Evolutionary conservation across 805 yeast species (phyloP).

Genomic region (Maudiozyma bulderi): DNA sequence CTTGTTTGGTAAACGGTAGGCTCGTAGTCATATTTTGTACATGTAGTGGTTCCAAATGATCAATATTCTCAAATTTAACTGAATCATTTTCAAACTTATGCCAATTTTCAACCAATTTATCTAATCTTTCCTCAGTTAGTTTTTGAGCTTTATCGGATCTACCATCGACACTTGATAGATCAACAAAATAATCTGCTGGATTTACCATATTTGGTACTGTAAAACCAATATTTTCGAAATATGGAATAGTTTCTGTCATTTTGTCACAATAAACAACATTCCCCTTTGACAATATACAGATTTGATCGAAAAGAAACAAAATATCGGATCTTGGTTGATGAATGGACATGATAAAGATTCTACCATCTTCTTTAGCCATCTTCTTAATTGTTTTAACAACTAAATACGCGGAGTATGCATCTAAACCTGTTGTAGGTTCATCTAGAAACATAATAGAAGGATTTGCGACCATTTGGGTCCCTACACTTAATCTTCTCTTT

Average conservation of each 20-base stretch:
- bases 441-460: conserved; percentile 73
- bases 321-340: conserved; percentile 84
- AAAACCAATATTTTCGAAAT: conserved; percentile 42
- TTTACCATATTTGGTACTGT: conserved; percentile 39
- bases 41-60: conserved; percentile 16
- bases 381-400: conserved; percentile 52
- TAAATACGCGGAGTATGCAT: conserved; percentile 63
- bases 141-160: conserved; percentile 32
- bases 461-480: conserved; percentile 63
- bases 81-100: conserved; percentile 8
- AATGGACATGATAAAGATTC: conserved; percentile 65
- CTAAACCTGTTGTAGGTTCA: conserved; percentile 85
- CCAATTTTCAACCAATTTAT: conserved; percentile 33
- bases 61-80: conserved; percentile 1
- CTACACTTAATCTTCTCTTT: conserved; percentile 65
- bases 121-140: conserved; percentile 29
- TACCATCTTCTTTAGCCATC: conserved; percentile 46
- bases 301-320: conserved; percentile 52
- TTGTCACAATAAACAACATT: conserved; percentile 43
- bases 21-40: conserved; percentile 19
- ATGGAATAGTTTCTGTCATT: conserved; percentile 33
- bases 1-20: conserved; percentile 37
- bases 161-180: conserved; percentile 47
- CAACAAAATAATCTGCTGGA: conserved; percentile 55
- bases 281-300: conserved; percentile 62